phyloP scores from a whole-genome alignment of 1,139 yeast genomes.

The Yamadazyma diddensiae region DNA sequence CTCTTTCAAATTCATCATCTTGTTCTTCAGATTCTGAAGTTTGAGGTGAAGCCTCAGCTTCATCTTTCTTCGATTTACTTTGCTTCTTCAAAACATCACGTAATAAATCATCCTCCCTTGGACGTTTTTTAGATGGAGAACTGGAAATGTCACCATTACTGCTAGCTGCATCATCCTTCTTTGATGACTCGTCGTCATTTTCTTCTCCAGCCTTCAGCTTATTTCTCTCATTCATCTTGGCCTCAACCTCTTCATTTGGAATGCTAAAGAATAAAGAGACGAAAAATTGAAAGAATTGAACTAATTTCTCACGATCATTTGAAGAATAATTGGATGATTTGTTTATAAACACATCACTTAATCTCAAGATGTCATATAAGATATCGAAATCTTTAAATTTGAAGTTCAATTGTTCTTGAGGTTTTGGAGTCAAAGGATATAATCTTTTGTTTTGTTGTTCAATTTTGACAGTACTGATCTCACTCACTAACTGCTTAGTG shows the following conservation, averaged over 20 bases:
- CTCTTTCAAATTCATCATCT: slow-evolving; percentile 50
- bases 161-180: slow-evolving; percentile 10
- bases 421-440: slow-evolving; percentile 83
- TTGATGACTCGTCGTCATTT: slow-evolving; percentile 8
- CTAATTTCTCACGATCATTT: slow-evolving; percentile 77
- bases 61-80: slow-evolving; percentile 47
- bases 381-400: slow-evolving; percentile 64
- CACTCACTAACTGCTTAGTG: slow-evolving; percentile 85
- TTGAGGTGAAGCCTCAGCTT: slow-evolving; percentile 31
- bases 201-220: slow-evolving; percentile 5
- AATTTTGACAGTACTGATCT: slow-evolving; percentile 86
- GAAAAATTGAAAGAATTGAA: slow-evolving; percentile 69
- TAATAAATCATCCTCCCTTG: slow-evolving; percentile 64
- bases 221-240: slow-evolving; percentile 23
- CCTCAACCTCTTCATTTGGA: slow-evolving; percentile 29
- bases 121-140: slow-evolving; percentile 41
- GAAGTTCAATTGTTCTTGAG: slow-evolving; percentile 76
- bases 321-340: slow-evolving; percentile 73
- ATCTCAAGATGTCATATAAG: slow-evolving; percentile 67
- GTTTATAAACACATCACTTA: slow-evolving; percentile 68
- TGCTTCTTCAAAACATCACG: slow-evolving; percentile 73
- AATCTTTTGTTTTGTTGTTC: slow-evolving; percentile 78
- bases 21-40: slow-evolving; percentile 35
- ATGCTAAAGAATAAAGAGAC: slow-evolving; percentile 66
- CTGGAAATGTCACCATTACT: slow-evolving; percentile 3